Conservation (phyloP, 2,329 filamentous ascomycete genomes). For the Venturia aucupariae region DNA sequence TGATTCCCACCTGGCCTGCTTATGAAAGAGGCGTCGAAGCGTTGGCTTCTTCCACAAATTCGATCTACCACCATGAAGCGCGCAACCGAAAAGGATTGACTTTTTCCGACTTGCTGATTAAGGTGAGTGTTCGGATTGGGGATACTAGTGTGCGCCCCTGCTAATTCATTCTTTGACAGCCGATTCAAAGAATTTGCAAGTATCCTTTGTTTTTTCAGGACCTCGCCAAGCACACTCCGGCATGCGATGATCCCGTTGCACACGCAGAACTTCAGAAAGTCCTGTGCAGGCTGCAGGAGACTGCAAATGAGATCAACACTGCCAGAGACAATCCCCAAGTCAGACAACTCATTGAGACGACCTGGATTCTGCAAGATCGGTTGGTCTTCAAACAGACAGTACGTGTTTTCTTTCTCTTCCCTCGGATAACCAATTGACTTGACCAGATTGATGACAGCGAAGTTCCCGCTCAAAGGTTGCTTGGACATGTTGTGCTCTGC, state of each 20-base stretch:
- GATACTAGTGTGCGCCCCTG: background rate
- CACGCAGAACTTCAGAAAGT: conserved; percentile 72
- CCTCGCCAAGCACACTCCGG: conserved; percentile 71
- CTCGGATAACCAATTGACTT: background rate
- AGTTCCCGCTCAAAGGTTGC: conserved; percentile 54
- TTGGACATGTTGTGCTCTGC: conserved; percentile 74
- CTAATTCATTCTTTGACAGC: conserved; percentile 41
- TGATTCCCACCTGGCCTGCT: conserved; percentile 62
- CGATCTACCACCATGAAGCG: conserved; percentile 54
- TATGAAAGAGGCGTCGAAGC: conserved; percentile 83
- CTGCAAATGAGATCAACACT: conserved; percentile 70
- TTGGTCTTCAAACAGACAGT: conserved; percentile 67
- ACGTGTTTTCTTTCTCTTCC: conserved; percentile 22
- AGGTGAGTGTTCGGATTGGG: conserved; percentile 47
- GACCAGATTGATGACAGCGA: conserved; percentile 22
- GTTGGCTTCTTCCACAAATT: conserved; percentile 64
- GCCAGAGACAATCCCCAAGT: conserved; percentile 69
- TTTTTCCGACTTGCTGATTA: conserved; percentile 79
- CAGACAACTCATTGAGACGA: conserved; percentile 65
- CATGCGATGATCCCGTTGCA: conserved; percentile 73
- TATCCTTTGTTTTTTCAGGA: conserved; percentile 84
- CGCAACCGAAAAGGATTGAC: conserved; percentile 67
- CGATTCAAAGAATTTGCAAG: conserved; percentile 84
- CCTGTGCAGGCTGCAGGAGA: conserved; percentile 61
- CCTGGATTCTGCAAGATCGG: conserved; percentile 75